phyloP scores from a whole-genome alignment of 208 protist species.

The Crithidia acanthocephali region DNA sequence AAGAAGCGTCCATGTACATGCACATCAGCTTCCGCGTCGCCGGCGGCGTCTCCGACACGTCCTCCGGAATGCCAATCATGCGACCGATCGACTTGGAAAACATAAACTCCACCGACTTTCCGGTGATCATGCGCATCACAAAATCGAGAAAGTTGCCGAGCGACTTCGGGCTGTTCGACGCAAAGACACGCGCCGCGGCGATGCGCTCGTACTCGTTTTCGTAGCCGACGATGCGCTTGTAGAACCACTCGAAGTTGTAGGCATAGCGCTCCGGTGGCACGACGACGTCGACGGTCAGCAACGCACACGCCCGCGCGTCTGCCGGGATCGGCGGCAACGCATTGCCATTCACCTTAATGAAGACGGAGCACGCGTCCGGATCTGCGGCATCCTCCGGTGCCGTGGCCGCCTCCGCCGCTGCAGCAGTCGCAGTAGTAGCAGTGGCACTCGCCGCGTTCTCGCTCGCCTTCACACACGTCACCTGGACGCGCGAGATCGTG shows the following conservation, averaged over 20 bases:
- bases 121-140: conserved; percentile 71
- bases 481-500: conserved; percentile 25
- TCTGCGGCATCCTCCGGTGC: not conserved
- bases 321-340: conserved; percentile 50
- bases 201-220: conserved; percentile 80
- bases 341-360: conserved; percentile 45
- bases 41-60: conserved; percentile 59
- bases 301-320: conserved; percentile 53
- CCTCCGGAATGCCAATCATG: conserved; percentile 61
- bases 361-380: conserved; percentile 13
- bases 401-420: not conserved
- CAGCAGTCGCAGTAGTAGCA: not conserved
- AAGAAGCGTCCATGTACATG: conserved; percentile 71
- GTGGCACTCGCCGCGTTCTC: not conserved
- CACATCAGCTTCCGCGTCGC: conserved; percentile 72
- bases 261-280: conserved; percentile 72
- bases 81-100: conserved; percentile 47
- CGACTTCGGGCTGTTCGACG: conserved; percentile 48
- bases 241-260: conserved; percentile 80
- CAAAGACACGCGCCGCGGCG: conserved; percentile 69
- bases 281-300: conserved; percentile 75
- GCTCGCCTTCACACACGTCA: conserved; percentile 18
- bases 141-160: conserved; percentile 62
- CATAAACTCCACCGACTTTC: conserved; percentile 60
- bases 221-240: conserved; percentile 71